Conservation (phyloP, 2,329 filamentous ascomycete species). For the Aureobasidium leucospermi region DNA sequence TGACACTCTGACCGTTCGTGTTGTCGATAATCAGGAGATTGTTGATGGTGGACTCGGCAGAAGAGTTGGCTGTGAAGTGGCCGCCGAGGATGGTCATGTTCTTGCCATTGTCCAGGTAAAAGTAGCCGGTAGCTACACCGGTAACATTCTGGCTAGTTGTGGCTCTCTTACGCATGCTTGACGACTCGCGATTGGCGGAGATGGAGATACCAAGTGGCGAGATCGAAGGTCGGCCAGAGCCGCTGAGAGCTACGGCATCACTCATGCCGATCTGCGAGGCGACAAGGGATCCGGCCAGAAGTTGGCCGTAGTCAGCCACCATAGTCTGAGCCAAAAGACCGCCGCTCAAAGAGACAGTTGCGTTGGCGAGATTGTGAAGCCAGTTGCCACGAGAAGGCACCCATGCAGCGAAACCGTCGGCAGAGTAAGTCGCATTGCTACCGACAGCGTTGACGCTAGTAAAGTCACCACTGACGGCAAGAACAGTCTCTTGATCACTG, state of each 20-base stretch:
- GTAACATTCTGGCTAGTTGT: conserved; percentile 40
- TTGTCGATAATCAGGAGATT: conserved; percentile 81
- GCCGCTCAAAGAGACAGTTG: conserved; percentile 62
- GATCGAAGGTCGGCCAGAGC: conserved; percentile 32
- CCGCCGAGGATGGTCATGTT: conserved; percentile 87
- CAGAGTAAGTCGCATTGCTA: conserved; percentile 52
- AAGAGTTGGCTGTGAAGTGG: conserved; percentile 66
- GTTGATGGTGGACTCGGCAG: conserved; percentile 62
- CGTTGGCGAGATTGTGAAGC: conserved; percentile 66
- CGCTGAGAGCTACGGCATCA: conserved; percentile 61
- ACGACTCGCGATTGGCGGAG: conserved; percentile 23
- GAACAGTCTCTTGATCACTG: conserved; percentile 60
- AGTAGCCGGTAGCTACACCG: conserved; percentile 71
- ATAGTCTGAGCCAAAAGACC: conserved; percentile 64
- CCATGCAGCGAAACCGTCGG: conserved; percentile 82
- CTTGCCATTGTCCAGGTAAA: conserved; percentile 60
- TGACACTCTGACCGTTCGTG: conserved; percentile 57
- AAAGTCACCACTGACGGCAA: conserved; percentile 78
- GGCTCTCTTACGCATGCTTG: conserved; percentile 32
- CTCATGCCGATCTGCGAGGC: conserved; percentile 67
- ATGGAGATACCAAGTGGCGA: conserved; percentile 52
- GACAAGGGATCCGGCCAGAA: conserved; percentile 78
- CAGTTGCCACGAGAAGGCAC: conserved; percentile 78
- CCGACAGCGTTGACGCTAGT: conserved; percentile 62
- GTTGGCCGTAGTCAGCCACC: conserved; percentile 50